Evolutionary conservation across 352 stramenopile species (phyloP).

Genomic region (Pythium utonaiense): DNA sequence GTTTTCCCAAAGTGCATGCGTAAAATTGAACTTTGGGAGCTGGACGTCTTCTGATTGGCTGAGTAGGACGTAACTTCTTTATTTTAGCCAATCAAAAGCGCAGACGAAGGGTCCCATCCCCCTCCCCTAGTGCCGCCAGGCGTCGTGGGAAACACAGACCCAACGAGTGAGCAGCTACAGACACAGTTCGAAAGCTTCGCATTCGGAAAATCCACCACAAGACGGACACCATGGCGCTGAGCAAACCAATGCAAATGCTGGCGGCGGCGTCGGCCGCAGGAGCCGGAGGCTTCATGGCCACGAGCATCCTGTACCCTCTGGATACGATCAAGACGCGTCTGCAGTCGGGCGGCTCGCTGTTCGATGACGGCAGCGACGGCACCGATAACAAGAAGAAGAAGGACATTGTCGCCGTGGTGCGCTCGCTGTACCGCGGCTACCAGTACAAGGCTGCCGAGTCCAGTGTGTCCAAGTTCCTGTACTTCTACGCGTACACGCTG

Average conservation of each 20-base stretch:
- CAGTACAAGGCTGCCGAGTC: constrained; percentile 85
- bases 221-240: constrained; percentile 43
- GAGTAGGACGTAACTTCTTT: neutral
- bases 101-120: too few species aligned
- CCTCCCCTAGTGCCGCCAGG: constrained; percentile 9
- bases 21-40: constrained; percentile 20
- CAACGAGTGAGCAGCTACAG: neutral
- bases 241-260: constrained; percentile 84
- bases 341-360: constrained; percentile 66
- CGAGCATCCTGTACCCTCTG: constrained; percentile 76
- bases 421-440: constrained; percentile 76
- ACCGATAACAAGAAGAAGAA: constrained; percentile 8
- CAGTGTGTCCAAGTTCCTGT: constrained; percentile 86
- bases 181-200: too few species aligned
- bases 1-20: neutral
- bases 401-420: constrained; percentile 36
- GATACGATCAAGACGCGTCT: constrained; percentile 89
- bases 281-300: constrained; percentile 73
- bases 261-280: constrained; percentile 70
- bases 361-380: constrained; percentile 27
- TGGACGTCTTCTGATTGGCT: constrained; percentile 5
- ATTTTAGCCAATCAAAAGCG: constrained; percentile 17
- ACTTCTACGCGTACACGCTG: constrained; percentile 89
- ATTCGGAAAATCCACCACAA: neutral
- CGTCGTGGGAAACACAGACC: constrained; percentile 8